Base-by-base conservation (phyloP, 129 eudicot genomes). In the Ambrosia artemisiifolia region DNA sequence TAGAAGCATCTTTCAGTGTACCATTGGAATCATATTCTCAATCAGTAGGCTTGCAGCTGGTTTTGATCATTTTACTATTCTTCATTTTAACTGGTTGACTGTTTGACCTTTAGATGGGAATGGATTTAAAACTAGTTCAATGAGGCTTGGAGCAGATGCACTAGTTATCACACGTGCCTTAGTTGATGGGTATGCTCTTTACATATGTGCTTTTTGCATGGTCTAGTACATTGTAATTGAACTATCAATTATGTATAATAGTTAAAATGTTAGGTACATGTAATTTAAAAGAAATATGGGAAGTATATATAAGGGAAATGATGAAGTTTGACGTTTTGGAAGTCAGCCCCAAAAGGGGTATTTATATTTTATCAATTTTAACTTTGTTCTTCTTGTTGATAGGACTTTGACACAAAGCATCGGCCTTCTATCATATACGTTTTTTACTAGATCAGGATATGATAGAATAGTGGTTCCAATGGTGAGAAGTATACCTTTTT, bases 121-220 rank as follows among this genome's bases (percentile, higher is more conserved):
- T 71, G 98, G 98, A 67, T 94, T 94, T 73, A 94, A 90, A 83
- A 94, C 96, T 7, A 90, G 96, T 73, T 78, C 98, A 35, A 87
- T 93, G 95, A 82, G 98, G 81, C 98, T 93, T 73, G 98, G 98
- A 55, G 88, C 96, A 34, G 98, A 93, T 55, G 98, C 74, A 69
- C 80, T 93, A 73, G 96, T 93, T 75, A 89, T 93, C 92, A 93
- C 85, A 66, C 92, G 96, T 33, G 67, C 70, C 74, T 19, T 13
- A 0, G 78, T 67, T 51, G 72, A 67, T 69, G 79, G 85, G 98
- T 90, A 77, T 28, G 79, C 28, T 11, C 64, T 50, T 43, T 14
- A 55, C 13, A 40, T 7, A 12, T 13, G 33, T 35, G 49, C 38
- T 55, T 38, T 69, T n/a, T 70, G 20, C 16, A 19, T 65, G 55